Evolutionary conservation across 768 basidiomycete genomes (phyloP), one percentile per base, ranked within the genome.

Genomic region (Lanmaoa rubissima): DNA sequence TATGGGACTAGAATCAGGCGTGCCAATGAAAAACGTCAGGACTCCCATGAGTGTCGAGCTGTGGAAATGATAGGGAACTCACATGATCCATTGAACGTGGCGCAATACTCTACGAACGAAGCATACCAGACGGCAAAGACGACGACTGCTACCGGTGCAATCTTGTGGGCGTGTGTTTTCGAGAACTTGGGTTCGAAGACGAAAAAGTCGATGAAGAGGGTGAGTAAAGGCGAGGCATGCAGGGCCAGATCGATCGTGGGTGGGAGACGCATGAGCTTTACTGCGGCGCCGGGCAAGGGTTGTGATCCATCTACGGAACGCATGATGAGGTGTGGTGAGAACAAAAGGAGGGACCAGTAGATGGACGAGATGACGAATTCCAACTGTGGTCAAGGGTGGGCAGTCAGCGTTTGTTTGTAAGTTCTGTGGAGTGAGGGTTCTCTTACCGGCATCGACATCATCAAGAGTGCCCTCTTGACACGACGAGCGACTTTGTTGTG

Each of bases 101-200:
- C 84, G 58, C 84, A 87, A 60, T 82, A 81, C 62, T 94, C 92
- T 2, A 84, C 82, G 79, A 87, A 90, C 11, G 67, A 69, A 0
- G 74, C 73, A 60, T 94, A 94, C 73, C 80, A 78, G 14, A 74
- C 24, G 9, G 76, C 65, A 42, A 73, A 75, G 0, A 68, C 40
- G 48, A 63, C 17, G 34, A 62, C 19, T 14, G 36, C 49, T 1
- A 31, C 43, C 0, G 72, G 72, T 0, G 68, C 62, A 3, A 42
- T 57, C 38, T 36, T 65, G 34, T 26, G 52, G 16, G 42, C 53
- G 8, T 65, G 48, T 1, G 5, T 34, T n/a, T 54, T 56, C 28
- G 71, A 60, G 65, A 85, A 92, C 57, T 78, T 85, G 31, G 63
- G 62, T 64, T 92, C 87, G 51, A 87, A 81, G 11, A 82, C 59